A percentile compares a stretch with the other conserved stretches of the same genome.
phyloP scores from a whole-genome alignment of 495 filamentous ascomycete genomes.

The Gamarada debralockiae region DNA sequence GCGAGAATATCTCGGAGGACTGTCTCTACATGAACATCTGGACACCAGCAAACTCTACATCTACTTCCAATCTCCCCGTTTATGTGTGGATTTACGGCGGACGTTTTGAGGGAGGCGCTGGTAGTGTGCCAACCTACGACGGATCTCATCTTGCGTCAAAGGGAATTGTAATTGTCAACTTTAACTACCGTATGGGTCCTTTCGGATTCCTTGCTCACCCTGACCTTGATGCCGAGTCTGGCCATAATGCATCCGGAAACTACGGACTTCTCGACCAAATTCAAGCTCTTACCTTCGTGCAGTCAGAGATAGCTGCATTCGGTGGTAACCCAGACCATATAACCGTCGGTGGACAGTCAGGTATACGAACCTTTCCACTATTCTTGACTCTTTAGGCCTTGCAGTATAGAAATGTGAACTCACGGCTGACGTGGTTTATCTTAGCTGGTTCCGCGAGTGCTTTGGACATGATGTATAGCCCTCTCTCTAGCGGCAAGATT shows the following conservation, averaged over 20 bases:
- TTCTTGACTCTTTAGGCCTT: not conserved
- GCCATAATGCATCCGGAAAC: constrained; percentile 29
- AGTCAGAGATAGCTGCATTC: constrained; percentile 59
- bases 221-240: constrained; percentile 8
- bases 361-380: not conserved
- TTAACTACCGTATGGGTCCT: constrained; percentile 57
- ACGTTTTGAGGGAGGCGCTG: constrained; percentile 24
- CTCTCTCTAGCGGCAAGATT: not conserved
- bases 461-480: constrained; percentile 9
- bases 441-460: constrained; percentile 6
- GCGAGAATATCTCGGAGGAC: constrained; percentile 14
- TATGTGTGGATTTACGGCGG: constrained; percentile 42
- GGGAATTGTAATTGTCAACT: constrained; percentile 33
- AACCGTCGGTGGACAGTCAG: constrained; percentile 65
- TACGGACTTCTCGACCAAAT: constrained; percentile 63
- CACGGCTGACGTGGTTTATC: not conserved
- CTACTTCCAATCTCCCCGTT: constrained; percentile 27
- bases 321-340: constrained; percentile 62
- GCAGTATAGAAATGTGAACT: not conserved
- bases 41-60: constrained; percentile 18
- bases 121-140: constrained; percentile 32
- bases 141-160: constrained; percentile 35
- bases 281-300: constrained; percentile 68
- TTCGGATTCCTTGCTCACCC: constrained; percentile 48
- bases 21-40: constrained; percentile 26